phyloP scores from a whole-genome alignment of 371 early-diverging fungal genomes.

The Coemansia sp. region DNA sequence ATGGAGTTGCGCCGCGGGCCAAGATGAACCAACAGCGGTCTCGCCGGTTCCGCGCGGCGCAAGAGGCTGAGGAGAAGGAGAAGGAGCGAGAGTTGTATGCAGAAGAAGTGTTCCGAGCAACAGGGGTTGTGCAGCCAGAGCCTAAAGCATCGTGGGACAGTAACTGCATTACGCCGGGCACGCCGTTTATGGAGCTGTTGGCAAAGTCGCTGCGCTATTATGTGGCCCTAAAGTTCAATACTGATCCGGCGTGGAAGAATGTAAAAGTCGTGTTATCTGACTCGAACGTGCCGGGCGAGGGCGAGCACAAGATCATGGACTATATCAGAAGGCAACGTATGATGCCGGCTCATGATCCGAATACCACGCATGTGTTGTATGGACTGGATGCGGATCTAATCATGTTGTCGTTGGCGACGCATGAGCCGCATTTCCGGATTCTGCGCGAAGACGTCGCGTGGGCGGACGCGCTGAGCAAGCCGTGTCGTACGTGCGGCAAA shows the following conservation, averaged over 20 bases:
- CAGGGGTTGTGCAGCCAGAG: conserved; percentile 62
- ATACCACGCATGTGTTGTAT: conserved; percentile 93
- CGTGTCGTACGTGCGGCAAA: conserved; percentile 64
- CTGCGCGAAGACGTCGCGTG: conserved; percentile 96
- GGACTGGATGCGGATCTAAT: conserved; percentile 99
- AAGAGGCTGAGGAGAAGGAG: conserved; percentile 74
- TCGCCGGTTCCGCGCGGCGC: conserved; percentile 92
- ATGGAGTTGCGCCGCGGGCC: conserved; percentile 99
- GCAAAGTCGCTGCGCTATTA: conserved; percentile 88
- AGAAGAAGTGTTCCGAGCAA: conserved; percentile 64
- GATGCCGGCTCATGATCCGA: conserved; percentile 77
- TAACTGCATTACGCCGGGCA: conserved; percentile 99
- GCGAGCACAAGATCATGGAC: conserved; percentile 99
- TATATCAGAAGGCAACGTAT: conserved; percentile 89
- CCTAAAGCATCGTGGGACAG: conserved; percentile 79
- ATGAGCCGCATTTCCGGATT: conserved; percentile 95
- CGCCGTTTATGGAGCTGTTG: conserved; percentile 75
- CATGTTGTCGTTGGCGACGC: conserved; percentile 98
- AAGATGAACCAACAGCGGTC: conserved; percentile 99
- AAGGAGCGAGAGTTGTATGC: conserved; percentile 70
- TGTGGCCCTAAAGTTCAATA: conserved; percentile 82
- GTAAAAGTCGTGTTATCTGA: conserved; percentile 91
- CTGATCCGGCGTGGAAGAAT: conserved; percentile 87
- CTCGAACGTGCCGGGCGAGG: conserved; percentile 98
- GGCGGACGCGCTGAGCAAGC: conserved; percentile 53